These are phyloP conservation scores for Peziza echinospora DNA, from an alignment of 495 filamentous ascomycete species.

Conservation along the genomic window DNA sequence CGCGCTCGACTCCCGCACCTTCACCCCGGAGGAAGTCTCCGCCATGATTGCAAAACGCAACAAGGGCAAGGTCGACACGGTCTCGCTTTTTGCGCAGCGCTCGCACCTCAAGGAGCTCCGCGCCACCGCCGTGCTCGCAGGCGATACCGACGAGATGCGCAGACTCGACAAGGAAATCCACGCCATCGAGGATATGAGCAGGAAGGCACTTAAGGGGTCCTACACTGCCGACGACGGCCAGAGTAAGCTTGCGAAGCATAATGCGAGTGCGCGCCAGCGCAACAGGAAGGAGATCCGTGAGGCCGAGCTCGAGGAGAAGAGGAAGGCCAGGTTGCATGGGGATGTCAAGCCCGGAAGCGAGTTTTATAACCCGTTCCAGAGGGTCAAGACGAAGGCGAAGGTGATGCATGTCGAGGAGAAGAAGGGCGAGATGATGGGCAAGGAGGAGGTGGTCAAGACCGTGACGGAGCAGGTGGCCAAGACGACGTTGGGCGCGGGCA, in stretches of 20 bases:
- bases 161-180: conserved; percentile 22
- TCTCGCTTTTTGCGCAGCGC: conserved; percentile 41
- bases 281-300: conserved; percentile 66
- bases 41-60: conserved; percentile 51
- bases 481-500: conserved; percentile 1
- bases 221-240: not conserved
- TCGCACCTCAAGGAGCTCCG: conserved; percentile 43
- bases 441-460: not conserved
- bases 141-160: conserved; percentile 19
- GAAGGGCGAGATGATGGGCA: not conserved
- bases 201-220: conserved; percentile 12
- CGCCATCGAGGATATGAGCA: conserved; percentile 30
- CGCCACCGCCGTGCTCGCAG: conserved; percentile 42
- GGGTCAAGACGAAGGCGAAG: conserved; percentile 14
- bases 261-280: conserved; percentile 52
- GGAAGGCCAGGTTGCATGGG: conserved; percentile 28
- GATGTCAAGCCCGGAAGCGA: conserved; percentile 15
- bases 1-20: conserved; percentile 47
- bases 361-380: conserved; percentile 46
- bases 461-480: conserved; percentile 2
- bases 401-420: not conserved
- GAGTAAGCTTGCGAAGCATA: conserved; percentile 40
- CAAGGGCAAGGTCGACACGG: conserved; percentile 20
- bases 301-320: conserved; percentile 61
- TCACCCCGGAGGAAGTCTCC: conserved; percentile 58